Conservation (phyloP, 345 rosid genomes). For the Rhizophora apiculata region DNA sequence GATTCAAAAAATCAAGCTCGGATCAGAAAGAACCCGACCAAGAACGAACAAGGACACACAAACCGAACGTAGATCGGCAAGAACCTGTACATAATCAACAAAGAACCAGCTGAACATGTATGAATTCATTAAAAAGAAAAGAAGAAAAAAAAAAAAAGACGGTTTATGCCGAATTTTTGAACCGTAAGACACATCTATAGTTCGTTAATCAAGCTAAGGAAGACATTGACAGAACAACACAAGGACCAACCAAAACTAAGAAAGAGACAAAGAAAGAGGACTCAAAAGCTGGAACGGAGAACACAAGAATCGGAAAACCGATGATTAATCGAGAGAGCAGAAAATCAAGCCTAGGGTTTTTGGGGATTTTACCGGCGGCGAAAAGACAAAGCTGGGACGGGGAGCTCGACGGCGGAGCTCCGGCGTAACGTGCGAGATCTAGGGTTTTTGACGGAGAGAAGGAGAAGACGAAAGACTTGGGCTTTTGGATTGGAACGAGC, state of each 20-base stretch:
- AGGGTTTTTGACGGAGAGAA: slow-evolving; percentile 25
- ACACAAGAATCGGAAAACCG: not conserved
- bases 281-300: not conserved
- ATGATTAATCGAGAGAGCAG: not conserved
- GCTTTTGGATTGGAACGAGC: slow-evolving; percentile 34
- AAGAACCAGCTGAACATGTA: too few species aligned
- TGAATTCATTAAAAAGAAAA: too few species aligned
- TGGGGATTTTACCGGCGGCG: slow-evolving; percentile 14
- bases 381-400: not conserved
- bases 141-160: too few species aligned
- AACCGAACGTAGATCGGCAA: too few species aligned
- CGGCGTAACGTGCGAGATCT: slow-evolving; percentile 21
- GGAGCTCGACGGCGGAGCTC: slow-evolving; percentile 18
- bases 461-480: slow-evolving; percentile 33
- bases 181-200: not conserved
- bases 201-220: not conserved
- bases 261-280: not conserved
- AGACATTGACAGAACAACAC: not conserved
- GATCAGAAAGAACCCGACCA: not conserved
- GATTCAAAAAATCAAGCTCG: slow-evolving; percentile 1
- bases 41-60: not conserved
- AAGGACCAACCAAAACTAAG: not conserved
- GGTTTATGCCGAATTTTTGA: too few species aligned
- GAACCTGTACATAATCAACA: too few species aligned
- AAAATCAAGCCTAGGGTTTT: slow-evolving; percentile 1